These are phyloP conservation scores for Limonium bicolor DNA, from an alignment of 148 eudicot genomes.

Conservation along the genomic window DNA sequence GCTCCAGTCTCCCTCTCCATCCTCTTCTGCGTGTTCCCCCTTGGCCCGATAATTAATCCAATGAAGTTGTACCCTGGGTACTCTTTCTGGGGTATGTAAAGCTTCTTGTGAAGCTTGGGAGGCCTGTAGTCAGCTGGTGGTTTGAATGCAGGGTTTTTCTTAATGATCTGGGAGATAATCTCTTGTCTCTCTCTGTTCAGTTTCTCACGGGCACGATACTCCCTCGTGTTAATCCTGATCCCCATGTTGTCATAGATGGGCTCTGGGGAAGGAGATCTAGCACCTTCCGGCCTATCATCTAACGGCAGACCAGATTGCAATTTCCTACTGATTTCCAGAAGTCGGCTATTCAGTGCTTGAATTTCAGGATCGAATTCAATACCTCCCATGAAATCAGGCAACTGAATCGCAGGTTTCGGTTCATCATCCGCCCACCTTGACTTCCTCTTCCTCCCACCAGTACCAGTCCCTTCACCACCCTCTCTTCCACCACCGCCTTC, in stretches of 20 bases:
- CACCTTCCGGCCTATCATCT: slow-evolving; percentile 82
- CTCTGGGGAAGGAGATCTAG: slow-evolving; percentile 83
- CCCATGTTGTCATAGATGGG: slow-evolving; percentile 80
- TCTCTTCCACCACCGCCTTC: slow-evolving; percentile 8
- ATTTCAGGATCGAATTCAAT: slow-evolving; percentile 72
- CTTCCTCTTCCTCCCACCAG: slow-evolving; percentile 43
- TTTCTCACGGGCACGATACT: slow-evolving; percentile 65
- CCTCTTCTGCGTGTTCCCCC: slow-evolving; percentile 85
- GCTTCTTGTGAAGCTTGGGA: slow-evolving; percentile 73
- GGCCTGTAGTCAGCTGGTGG: slow-evolving; percentile 86
- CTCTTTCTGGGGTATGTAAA: slow-evolving; percentile 80
- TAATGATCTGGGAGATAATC: slow-evolving; percentile 57
- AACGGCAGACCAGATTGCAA: slow-evolving; percentile 52
- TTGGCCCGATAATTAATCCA: slow-evolving; percentile 84
- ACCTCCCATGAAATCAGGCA: slow-evolving; percentile 93
- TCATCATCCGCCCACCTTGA: slow-evolving; percentile 79
- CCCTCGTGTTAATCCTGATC: slow-evolving; percentile 72
- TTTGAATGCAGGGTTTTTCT: slow-evolving; percentile 68
- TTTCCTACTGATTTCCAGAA: slow-evolving; percentile 62
- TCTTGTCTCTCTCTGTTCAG: slow-evolving; percentile 62
- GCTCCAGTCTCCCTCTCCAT: slow-evolving; percentile 94
- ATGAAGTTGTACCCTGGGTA: slow-evolving; percentile 83
- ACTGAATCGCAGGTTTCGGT: slow-evolving; percentile 43
- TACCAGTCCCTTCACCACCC: slow-evolving; percentile 15
- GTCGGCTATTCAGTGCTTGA: slow-evolving; percentile 48